phyloP scores from a whole-genome alignment of 768 basidiomycete species.

The Tulasnella sp. region DNA sequence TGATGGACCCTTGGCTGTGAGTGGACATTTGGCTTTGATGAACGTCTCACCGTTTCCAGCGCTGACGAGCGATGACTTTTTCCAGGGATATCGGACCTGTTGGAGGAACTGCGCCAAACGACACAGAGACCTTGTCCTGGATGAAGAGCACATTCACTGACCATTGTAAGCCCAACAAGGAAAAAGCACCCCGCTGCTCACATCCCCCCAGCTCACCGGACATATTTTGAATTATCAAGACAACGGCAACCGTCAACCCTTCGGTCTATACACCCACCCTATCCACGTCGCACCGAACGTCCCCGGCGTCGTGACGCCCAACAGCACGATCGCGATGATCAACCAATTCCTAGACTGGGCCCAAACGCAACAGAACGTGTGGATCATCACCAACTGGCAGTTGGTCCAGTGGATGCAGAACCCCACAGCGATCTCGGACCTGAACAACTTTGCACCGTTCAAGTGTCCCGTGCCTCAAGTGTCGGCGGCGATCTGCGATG shows the following conservation, averaged over 20 bases:
- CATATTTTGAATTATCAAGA: slow-evolving; percentile 24
- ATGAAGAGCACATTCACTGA: slow-evolving; percentile 63
- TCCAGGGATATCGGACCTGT: slow-evolving; percentile 2
- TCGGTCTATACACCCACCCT: slow-evolving; percentile 74
- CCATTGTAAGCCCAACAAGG: slow-evolving; percentile 34
- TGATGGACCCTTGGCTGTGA: slow-evolving; percentile 80
- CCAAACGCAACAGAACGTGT: slow-evolving; percentile 56
- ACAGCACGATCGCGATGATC: slow-evolving; percentile 58
- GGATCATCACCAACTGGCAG: slow-evolving; percentile 64
- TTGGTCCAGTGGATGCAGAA: slow-evolving; percentile 64
- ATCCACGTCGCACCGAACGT: slow-evolving; percentile 61
- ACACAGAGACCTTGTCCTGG: slow-evolving; percentile 53
- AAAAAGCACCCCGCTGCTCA: no score
- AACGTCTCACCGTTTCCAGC: slow-evolving; percentile 35
- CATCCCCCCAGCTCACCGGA: not conserved
- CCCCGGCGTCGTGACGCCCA: slow-evolving; percentile 43
- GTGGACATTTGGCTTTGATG: slow-evolving; percentile 28
- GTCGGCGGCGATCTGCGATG: slow-evolving; percentile 56
- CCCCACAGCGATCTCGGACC: slow-evolving; percentile 51
- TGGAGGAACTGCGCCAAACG: slow-evolving; percentile 34
- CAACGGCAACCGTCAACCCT: slow-evolving; percentile 60
- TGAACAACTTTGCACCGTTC: slow-evolving; percentile 42
- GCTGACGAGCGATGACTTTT: slow-evolving; percentile 35
- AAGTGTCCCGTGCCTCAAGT: slow-evolving; percentile 57
- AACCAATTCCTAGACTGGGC: slow-evolving; percentile 76